Evolutionary conservation across 2,329 filamentous ascomycete genomes (phyloP).

Genomic region (Dactylellina leptospora): DNA sequence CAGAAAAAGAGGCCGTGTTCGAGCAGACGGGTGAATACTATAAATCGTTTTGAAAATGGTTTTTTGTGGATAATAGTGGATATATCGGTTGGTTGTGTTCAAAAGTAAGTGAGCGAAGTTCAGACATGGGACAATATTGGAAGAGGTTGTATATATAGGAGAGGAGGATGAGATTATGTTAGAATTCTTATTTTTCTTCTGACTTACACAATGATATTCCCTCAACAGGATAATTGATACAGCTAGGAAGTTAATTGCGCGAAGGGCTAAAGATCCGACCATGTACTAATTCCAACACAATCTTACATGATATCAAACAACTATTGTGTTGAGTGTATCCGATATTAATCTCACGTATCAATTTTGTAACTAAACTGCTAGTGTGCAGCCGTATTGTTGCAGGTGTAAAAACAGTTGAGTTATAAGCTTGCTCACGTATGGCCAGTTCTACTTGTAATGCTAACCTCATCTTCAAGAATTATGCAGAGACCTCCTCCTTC

Average conservation of each 20-base stretch:
- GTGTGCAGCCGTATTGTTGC: too few relatives aligned
- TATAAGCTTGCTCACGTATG: not conserved
- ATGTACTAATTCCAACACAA: not conserved
- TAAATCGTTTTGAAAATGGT: too few relatives aligned
- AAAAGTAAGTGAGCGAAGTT: not conserved
- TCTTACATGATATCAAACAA: not conserved
- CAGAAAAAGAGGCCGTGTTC: too few relatives aligned
- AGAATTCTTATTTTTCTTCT: not conserved
- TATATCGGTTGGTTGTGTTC: not conserved
- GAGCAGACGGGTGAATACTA: too few relatives aligned
- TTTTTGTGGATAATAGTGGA: not conserved
- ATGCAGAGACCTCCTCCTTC: not conserved
- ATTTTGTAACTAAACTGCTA: too few relatives aligned
- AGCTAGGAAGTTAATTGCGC: not conserved
- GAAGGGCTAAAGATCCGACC: conserved; percentile 2
- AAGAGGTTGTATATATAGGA: conserved; percentile 1
- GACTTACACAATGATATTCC: not conserved
- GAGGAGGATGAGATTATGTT: not conserved
- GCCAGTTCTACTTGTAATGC: not conserved
- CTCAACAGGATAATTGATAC: not conserved
- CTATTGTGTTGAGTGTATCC: not conserved
- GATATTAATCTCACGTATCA: too few relatives aligned
- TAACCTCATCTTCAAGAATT: not conserved
- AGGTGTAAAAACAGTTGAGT: too few relatives aligned
- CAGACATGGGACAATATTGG: not conserved